A percentile compares a stretch with the other conserved stretches of the same genome.
Evolutionary conservation across 1,284 basidiomycete species (phyloP).

Genomic region (Naganishia sp.): DNA sequence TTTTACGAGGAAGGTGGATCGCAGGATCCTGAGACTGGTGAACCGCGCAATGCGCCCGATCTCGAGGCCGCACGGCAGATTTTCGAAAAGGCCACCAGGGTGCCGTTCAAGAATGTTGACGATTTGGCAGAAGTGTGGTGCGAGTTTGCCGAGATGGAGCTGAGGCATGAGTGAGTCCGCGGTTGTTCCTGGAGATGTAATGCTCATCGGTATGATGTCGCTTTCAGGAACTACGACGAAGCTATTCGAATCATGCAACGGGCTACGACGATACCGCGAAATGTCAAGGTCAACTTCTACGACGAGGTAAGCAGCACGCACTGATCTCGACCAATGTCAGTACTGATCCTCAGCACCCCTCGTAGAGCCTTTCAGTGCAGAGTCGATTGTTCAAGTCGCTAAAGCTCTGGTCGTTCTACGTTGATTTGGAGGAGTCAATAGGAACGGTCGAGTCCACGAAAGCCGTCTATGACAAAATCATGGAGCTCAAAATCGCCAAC

Average conservation of each 20-base stretch:
- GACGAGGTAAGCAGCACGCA: constrained; percentile 72
- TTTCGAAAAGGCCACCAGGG: constrained; percentile 84
- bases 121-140: constrained; percentile 99
- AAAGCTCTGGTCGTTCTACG: constrained; percentile 98
- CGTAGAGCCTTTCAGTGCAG: constrained; percentile 78
- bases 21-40: constrained; percentile 57
- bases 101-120: constrained; percentile 93
- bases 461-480: constrained; percentile 91
- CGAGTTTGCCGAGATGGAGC: constrained; percentile 98
- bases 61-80: constrained; percentile 85
- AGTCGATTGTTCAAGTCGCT: constrained; percentile 92
- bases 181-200: not conserved
- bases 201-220: not conserved
- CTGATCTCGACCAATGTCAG: not conserved
- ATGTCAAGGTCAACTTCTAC: constrained; percentile 88
- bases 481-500: constrained; percentile 97
- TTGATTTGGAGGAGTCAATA: constrained; percentile 94
- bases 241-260: constrained; percentile 92
- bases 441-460: constrained; percentile 91
- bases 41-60: constrained; percentile 69
- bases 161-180: constrained; percentile 81
- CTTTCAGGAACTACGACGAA: constrained; percentile 85
- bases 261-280: constrained; percentile 85
- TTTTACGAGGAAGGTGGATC: constrained; percentile 96
- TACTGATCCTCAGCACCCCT: constrained; percentile 20